Percentiles rank a stretch among this genome's conserved stretches.
Conservation (phyloP, 164 flowering plant genomes). For the Hamamelis virginiana region DNA sequence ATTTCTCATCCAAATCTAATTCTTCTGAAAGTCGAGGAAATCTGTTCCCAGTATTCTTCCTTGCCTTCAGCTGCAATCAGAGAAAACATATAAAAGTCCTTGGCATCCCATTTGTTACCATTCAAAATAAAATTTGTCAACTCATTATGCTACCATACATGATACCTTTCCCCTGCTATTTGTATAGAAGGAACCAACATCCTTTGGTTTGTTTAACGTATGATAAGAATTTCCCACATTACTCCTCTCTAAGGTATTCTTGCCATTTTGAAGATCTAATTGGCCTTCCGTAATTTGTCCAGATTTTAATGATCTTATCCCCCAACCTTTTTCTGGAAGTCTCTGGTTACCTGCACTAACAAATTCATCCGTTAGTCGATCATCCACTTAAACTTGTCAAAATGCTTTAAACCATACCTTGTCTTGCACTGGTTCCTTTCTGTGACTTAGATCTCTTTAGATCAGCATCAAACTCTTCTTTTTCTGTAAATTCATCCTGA, state of each 20-base stretch:
- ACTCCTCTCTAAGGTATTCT: conserved; percentile 16
- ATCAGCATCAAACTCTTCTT: conserved; percentile 33
- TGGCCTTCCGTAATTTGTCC: neutral
- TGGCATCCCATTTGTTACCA: neutral
- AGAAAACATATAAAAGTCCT: conserved; percentile 14
- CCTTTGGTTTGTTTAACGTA: too few species aligned
- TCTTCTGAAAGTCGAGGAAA: conserved; percentile 59
- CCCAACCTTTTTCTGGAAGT: conserved; percentile 2
- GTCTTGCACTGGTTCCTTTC: conserved; percentile 16
- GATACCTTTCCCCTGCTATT: conserved; percentile 43
- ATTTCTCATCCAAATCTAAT: conserved; percentile 69
- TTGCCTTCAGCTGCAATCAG: conserved; percentile 40
- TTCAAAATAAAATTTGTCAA: conserved; percentile 3
- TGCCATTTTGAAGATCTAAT: conserved; percentile 21
- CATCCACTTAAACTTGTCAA: neutral
- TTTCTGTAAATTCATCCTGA: conserved; percentile 60
- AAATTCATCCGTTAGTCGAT: neutral
- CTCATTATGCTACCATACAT: neutral
- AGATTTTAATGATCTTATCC: conserved; percentile 3
- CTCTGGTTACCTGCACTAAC: conserved; percentile 18
- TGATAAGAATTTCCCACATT: too few species aligned
- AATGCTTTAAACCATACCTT: conserved; percentile 32
- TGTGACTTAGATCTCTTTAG: conserved; percentile 29
- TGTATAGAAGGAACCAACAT: conserved; percentile 18
- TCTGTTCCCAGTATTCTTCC: conserved; percentile 30